These are phyloP conservation scores for Ophiostoma novo-ulmi DNA, from an alignment of 2,329 filamentous ascomycete species.

Conservation along the genomic window DNA sequence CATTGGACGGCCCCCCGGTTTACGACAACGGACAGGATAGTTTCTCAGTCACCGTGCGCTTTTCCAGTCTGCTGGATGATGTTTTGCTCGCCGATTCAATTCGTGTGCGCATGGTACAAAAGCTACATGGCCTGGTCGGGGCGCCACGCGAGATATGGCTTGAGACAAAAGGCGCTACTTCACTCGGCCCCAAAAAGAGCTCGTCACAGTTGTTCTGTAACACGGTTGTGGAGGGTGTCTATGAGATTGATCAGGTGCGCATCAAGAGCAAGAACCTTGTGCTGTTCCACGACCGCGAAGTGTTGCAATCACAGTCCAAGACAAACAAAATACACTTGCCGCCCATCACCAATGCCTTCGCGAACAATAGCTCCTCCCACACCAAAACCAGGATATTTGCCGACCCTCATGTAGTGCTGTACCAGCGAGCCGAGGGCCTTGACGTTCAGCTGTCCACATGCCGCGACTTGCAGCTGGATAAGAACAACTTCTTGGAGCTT, in stretches of 20 bases:
- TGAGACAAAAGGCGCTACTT: slow-evolving; percentile 35
- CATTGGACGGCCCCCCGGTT: slow-evolving; percentile 61
- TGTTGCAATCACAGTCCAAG: neutral
- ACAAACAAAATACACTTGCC: neutral
- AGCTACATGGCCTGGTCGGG: slow-evolving; percentile 47
- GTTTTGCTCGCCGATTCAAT: slow-evolving; percentile 61
- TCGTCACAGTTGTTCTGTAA: slow-evolving; percentile 46
- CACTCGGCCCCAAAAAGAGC: slow-evolving; percentile 52
- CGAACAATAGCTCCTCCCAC: neutral
- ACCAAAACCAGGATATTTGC: slow-evolving; percentile 42
- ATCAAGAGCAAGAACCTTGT: slow-evolving; percentile 59
- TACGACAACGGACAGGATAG: slow-evolving; percentile 70
- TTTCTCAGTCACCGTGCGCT: slow-evolving; percentile 62
- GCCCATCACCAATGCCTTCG: too few species aligned
- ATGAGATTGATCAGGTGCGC: slow-evolving; percentile 66
- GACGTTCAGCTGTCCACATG: slow-evolving; percentile 62
- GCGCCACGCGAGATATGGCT: slow-evolving; percentile 54
- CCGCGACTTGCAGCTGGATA: slow-evolving; percentile 71
- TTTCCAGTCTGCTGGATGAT: slow-evolving; percentile 69
- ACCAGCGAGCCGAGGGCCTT: slow-evolving; percentile 63
- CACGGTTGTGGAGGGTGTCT: slow-evolving; percentile 66
- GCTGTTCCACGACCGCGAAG: slow-evolving; percentile 60
- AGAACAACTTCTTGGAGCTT: slow-evolving; percentile 71
- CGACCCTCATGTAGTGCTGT: slow-evolving; percentile 63
- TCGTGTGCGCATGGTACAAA: slow-evolving; percentile 57